Evolutionary conservation across 345 rosid species (phyloP).

Genomic region (Corchorus capsularis): DNA sequence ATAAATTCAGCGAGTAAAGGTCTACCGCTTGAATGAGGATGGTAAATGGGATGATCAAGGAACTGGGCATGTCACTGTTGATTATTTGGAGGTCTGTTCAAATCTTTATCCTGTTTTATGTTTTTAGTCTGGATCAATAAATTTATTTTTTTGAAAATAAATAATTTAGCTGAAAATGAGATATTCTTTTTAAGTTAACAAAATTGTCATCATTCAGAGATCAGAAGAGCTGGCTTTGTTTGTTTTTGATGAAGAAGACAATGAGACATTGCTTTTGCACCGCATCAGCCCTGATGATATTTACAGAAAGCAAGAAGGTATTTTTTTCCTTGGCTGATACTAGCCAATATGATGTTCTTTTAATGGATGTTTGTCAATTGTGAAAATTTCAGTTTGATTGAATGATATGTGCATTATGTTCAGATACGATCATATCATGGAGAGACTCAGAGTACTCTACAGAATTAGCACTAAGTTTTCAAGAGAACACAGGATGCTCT

Average conservation of each 20-base stretch:
- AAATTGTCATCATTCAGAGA: constrained; percentile 49
- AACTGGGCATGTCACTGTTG: constrained; percentile 80
- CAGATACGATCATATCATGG: constrained; percentile 98
- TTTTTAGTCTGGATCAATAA: neutral
- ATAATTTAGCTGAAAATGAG: constrained; percentile 8
- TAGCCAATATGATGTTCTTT: neutral
- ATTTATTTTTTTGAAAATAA: neutral
- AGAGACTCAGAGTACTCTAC: constrained; percentile 88
- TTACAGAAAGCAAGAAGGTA: constrained; percentile 92
- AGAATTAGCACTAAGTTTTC: constrained; percentile 96
- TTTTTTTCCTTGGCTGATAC: constrained; percentile 18
- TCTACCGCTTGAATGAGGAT: constrained; percentile 67
- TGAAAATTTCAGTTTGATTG: constrained; percentile 13
- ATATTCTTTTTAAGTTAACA: constrained; percentile 31
- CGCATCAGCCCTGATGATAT: constrained; percentile 76
- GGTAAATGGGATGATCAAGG: constrained; percentile 98
- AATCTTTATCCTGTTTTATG: constrained; percentile 21
- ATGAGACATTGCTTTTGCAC: constrained; percentile 74
- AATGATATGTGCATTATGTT: constrained; percentile 17
- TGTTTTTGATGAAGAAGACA: constrained; percentile 89
- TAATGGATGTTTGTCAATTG: neutral
- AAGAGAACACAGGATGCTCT: constrained; percentile 91
- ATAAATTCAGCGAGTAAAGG: constrained; percentile 78
- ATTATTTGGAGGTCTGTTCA: constrained; percentile 77
- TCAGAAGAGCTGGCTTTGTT: constrained; percentile 73